Base-by-base conservation (phyloP, 129 eudicot genomes). In the Silybum marianum region DNA sequence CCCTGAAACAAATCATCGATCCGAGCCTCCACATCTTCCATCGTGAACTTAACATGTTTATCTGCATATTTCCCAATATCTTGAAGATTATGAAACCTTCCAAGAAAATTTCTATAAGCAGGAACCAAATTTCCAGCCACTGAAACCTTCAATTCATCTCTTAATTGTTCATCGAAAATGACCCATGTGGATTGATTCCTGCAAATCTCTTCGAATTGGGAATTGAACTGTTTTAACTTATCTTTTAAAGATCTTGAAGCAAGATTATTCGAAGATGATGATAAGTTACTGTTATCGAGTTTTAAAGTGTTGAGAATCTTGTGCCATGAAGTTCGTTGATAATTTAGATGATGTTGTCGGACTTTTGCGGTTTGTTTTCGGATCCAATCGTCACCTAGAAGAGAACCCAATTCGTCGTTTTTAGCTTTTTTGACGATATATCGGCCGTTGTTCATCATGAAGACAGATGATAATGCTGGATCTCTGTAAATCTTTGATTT, bases 351-450 rank as follows among this genome's bases (percentile, higher is more conserved):
- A 76, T 91, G 87, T 63, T 96, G 99, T 78, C 89, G 84, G n/a
- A 91, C 91, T 84, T 93, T 90, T 1, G 97, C 93, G 36, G 81
- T 83, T 67, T 93, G 98, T 86, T 90, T 93, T 60, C 92, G 85
- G 39, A 91, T 90, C 99, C 99, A 96, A 82, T 96, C 99, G 23
- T 93, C 96, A 1, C 98, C 99, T 26, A 96, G 80, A 60, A 96
- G 92, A 0, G 82, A 19, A 9, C 97, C 99, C 84, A 96, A 48
- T 48, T 93, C 98, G 1, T 84, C 90, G 69, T 87, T 97, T 74
- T 88, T 96, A 71, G 89, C 97, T 80, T 96, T 96, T 71, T 91
- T 87, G 68, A 87, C 97, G 22, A 96, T 96, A 84, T 96, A 96
- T 77, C 96, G 86, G 12, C 93, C 93, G 36, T 96, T 96, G 67